Evolutionary conservation across 768 basidiomycete species (phyloP).

Genomic region (Sutorius australiensis): DNA sequence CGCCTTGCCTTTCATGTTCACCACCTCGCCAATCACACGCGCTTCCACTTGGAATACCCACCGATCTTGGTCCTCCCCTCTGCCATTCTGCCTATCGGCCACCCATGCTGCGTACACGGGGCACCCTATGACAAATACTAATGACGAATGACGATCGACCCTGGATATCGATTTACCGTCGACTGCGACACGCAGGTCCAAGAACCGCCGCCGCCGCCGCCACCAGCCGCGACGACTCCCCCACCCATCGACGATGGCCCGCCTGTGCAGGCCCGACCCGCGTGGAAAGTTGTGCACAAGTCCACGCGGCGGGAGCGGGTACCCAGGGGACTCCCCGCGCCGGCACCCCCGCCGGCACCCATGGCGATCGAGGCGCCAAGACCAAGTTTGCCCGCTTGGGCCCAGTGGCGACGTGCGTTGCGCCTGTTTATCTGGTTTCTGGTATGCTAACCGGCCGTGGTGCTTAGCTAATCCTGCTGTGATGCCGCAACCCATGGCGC

Average conservation of each 20-base stretch:
- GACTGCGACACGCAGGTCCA: constrained; percentile 24
- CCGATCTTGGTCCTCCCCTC: not conserved
- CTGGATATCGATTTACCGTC: not conserved
- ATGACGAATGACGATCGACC: not conserved
- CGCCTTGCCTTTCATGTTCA: not conserved
- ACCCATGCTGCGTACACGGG: too few species aligned
- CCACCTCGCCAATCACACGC: not conserved
- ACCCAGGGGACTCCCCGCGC: constrained; percentile 40
- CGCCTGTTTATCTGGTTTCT: not conserved
- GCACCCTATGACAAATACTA: not conserved
- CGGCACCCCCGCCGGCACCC: constrained; percentile 30
- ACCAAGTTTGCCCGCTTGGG: too few species aligned
- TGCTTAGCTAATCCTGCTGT: constrained; percentile 60
- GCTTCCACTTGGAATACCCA: not conserved
- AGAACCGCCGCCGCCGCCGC: constrained; percentile 33
- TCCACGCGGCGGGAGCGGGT: constrained; percentile 51
- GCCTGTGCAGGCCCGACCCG: constrained; percentile 54
- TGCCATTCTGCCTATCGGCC: not conserved
- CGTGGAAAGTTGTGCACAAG: constrained; percentile 72
- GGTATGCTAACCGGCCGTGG: not conserved
- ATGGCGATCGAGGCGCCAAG: constrained; percentile 41
- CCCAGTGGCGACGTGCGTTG: constrained; percentile 73
- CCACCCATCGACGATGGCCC: constrained; percentile 47
- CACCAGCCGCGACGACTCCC: constrained; percentile 39
- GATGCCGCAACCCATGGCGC: constrained; percentile 45